These are phyloP conservation scores for Mucuna pruriens DNA, from an alignment of 306 rosid species.

Conservation along the genomic window DNA sequence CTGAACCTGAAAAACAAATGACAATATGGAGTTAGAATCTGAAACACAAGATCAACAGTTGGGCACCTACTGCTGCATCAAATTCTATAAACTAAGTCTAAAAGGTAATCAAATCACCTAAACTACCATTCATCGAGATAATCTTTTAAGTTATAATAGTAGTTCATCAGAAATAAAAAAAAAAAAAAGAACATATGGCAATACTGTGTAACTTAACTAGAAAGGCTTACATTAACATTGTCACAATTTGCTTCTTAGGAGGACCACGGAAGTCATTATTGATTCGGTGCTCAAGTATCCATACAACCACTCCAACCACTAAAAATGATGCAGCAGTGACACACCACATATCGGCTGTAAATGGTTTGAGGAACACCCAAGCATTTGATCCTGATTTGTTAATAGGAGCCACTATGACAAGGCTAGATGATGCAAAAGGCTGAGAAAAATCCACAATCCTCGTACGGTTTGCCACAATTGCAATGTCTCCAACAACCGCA, in stretches of 20 bases:
- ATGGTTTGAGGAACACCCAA: conserved; percentile 93
- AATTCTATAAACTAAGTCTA: conserved; percentile 9
- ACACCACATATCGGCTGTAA: conserved; percentile 88
- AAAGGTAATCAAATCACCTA: conserved; percentile 12
- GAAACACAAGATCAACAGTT: conserved; percentile 12
- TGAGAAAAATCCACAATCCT: conserved; percentile 86
- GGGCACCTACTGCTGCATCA: conserved; percentile 25
- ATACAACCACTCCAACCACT: conserved; percentile 76
- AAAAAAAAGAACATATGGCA: neutral
- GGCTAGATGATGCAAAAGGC: conserved; percentile 86
- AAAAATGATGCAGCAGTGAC: conserved; percentile 75
- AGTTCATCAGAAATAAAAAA: neutral
- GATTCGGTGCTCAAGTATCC: conserved; percentile 95
- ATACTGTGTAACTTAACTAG: neutral
- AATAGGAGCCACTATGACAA: conserved; percentile 89
- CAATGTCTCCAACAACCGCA: conserved; percentile 96
- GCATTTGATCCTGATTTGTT: conserved; percentile 62
- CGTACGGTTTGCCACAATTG: conserved; percentile 89
- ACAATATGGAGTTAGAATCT: conserved; percentile 45
- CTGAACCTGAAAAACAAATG: conserved; percentile 85
- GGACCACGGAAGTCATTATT: conserved; percentile 93
- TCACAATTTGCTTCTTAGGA: conserved; percentile 79
- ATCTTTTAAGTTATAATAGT: neutral
- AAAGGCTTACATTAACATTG: conserved; percentile 73
- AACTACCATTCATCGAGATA: neutral